Evolutionary conservation across 306 rosid genomes (phyloP).

Genomic region (Prosopis cineraria): DNA sequence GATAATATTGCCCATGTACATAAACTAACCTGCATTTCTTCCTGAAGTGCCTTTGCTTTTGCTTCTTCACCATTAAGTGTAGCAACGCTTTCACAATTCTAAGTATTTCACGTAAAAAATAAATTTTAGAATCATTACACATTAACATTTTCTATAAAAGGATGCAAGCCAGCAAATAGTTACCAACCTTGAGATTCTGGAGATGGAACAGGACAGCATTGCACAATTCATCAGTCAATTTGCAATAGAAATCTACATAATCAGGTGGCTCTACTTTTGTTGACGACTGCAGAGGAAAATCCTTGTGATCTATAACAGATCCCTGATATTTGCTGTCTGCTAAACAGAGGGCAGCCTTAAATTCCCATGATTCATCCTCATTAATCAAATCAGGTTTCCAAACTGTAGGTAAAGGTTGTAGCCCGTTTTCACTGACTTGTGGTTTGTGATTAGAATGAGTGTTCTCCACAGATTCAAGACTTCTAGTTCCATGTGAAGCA

Average conservation of each 20-base stretch:
- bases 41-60: constrained; percentile 49
- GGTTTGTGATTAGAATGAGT: constrained; percentile 43
- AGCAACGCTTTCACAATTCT: constrained; percentile 57
- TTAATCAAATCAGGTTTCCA: constrained; percentile 47
- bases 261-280: constrained; percentile 48
- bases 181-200: constrained; percentile 67
- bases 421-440: constrained; percentile 48
- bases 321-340: constrained; percentile 32
- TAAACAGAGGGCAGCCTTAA: constrained; percentile 62
- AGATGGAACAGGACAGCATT: constrained; percentile 52
- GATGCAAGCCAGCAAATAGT: constrained; percentile 21
- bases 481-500: constrained; percentile 46
- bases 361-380: constrained; percentile 80
- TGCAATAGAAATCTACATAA: constrained; percentile 63
- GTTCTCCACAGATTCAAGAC: constrained; percentile 51
- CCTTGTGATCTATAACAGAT: constrained; percentile 40
- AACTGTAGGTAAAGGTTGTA: constrained; percentile 37
- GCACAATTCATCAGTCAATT: constrained; percentile 65
- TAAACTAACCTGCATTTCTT: constrained; percentile 71
- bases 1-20: constrained; percentile 26
- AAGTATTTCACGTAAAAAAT: constrained; percentile 35
- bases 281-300: constrained; percentile 36
- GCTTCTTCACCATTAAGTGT: constrained; percentile 58
- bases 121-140: constrained; percentile 33
- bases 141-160: constrained; percentile 21